These are phyloP conservation scores for Neurospora sp. DNA, from an alignment of 495 filamentous ascomycete genomes.

Conservation along the genomic window DNA sequence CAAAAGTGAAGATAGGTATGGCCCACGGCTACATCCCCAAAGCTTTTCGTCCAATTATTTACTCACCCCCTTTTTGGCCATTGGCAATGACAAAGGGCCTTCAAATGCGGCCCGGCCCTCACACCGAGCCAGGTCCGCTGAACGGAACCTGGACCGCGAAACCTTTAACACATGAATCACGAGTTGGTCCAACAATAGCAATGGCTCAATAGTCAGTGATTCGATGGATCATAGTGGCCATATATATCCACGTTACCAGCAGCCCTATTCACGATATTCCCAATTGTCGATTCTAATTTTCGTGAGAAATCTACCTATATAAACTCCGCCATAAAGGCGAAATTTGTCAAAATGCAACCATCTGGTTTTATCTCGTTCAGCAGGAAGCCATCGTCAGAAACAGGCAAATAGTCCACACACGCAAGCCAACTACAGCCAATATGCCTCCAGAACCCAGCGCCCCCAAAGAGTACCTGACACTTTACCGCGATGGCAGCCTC, in stretches of 20 bases:
- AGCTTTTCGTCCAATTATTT: too few species aligned
- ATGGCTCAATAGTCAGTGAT: too few species aligned
- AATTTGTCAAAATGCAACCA: not conserved
- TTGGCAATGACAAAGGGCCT: too few species aligned
- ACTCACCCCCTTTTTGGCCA: too few species aligned
- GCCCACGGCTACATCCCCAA: too few species aligned
- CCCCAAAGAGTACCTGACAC: not conserved
- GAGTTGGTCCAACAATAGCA: too few species aligned
- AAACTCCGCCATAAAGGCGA: not conserved
- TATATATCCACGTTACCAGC: not conserved
- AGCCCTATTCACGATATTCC: not conserved
- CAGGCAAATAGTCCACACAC: not conserved
- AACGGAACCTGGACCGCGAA: too few species aligned
- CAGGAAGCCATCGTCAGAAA: not conserved
- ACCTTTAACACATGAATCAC: too few species aligned
- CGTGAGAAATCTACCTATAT: not conserved
- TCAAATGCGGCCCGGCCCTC: too few species aligned
- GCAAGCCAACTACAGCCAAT: not conserved
- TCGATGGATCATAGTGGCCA: too few species aligned
- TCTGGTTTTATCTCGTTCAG: rapidly evolving
- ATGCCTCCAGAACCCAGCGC: not conserved
- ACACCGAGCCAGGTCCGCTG: too few species aligned
- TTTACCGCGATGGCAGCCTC: slow-evolving; percentile 2
- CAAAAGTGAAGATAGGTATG: too few species aligned
- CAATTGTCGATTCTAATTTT: not conserved